A percentile compares a stretch with the other conserved stretches of the same genome.
phyloP scores from a whole-genome alignment of 768 basidiomycete genomes.

The Tylopilus balloui region DNA sequence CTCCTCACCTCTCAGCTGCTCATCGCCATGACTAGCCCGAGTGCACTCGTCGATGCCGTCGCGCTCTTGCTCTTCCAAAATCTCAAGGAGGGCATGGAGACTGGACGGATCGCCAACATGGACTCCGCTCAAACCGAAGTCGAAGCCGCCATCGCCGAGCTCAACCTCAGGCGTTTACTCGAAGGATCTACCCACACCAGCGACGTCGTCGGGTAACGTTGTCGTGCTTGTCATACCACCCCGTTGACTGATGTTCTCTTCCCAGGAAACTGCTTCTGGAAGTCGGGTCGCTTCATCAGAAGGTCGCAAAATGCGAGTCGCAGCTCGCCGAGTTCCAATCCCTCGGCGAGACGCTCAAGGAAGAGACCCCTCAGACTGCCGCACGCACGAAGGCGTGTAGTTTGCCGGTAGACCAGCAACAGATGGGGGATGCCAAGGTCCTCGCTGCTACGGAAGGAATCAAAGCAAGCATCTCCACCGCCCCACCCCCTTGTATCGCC shows the following conservation, averaged over 20 bases:
- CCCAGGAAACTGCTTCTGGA: constrained; percentile 11
- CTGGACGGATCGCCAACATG: constrained; percentile 7
- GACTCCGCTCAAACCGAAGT: constrained; percentile 5
- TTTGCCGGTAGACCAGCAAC: constrained; percentile 4
- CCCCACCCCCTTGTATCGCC: not conserved
- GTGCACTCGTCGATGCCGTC: not conserved
- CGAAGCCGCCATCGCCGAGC: constrained; percentile 8
- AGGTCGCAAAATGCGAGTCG: constrained; percentile 6
- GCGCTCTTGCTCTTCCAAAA: constrained; percentile 10
- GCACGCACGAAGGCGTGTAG: constrained; percentile 6
- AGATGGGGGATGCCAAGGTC: constrained; percentile 1
- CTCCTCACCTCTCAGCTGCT: not conserved
- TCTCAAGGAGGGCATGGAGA: constrained; percentile 10
- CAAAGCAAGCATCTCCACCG: not conserved
- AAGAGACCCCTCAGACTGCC: constrained; percentile 5
- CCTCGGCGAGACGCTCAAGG: not conserved
- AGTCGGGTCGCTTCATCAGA: constrained; percentile 3
- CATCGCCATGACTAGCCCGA: constrained; percentile 6
- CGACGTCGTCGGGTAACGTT: constrained; percentile 11
- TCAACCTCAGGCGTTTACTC: not conserved
- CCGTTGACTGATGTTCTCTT: not conserved
- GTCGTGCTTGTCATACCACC: not conserved
- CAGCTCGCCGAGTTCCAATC: constrained; percentile 4
- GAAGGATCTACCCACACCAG: not conserved
- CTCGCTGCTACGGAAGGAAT: not conserved